Evolutionary conservation across 2,329 filamentous ascomycete genomes (phyloP).

Genomic region (Elsinoe arachidis): DNA sequence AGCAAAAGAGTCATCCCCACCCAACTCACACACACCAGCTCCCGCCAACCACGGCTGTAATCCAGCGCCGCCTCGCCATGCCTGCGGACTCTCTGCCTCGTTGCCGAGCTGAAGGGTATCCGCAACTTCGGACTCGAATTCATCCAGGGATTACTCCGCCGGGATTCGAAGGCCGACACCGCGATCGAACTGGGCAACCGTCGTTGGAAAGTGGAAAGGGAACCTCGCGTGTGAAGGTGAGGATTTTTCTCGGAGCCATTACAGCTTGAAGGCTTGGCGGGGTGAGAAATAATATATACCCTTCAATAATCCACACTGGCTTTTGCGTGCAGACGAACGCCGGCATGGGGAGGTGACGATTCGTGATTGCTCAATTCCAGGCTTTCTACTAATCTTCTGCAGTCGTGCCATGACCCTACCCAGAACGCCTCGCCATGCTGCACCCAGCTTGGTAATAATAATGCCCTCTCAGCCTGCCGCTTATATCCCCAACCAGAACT

Average conservation of each 20-base stretch:
- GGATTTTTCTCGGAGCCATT: constrained; percentile 8
- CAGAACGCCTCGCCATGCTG: constrained; percentile 13
- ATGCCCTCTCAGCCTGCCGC: background rate
- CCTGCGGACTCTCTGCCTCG: constrained; percentile 7
- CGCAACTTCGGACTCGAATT: constrained; percentile 10
- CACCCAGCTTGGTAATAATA: background rate
- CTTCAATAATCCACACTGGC: no score
- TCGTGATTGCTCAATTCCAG: background rate
- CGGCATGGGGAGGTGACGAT: background rate
- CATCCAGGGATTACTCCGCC: constrained; percentile 12
- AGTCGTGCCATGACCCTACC: background rate
- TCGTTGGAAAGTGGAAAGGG: constrained; percentile 9
- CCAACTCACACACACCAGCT: constrained; percentile 3
- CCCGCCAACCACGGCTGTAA: constrained; percentile 11
- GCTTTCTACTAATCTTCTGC: background rate
- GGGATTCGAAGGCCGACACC: constrained; percentile 14
- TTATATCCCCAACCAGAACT: constrained; percentile 46
- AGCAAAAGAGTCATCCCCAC: constrained; percentile 9
- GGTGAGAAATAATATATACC: background rate
- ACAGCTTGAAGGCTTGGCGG: constrained; percentile 10
- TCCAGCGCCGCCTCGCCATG: constrained; percentile 12
- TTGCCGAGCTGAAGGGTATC: constrained; percentile 13
- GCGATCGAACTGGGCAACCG: constrained; percentile 13
- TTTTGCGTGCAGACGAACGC: no score
- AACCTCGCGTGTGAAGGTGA: background rate